A percentile compares a stretch with the other conserved stretches of the same genome.
phyloP scores from a whole-genome alignment of 2,329 filamentous ascomycete genomes.

The Trichoderma afroharzianum region DNA sequence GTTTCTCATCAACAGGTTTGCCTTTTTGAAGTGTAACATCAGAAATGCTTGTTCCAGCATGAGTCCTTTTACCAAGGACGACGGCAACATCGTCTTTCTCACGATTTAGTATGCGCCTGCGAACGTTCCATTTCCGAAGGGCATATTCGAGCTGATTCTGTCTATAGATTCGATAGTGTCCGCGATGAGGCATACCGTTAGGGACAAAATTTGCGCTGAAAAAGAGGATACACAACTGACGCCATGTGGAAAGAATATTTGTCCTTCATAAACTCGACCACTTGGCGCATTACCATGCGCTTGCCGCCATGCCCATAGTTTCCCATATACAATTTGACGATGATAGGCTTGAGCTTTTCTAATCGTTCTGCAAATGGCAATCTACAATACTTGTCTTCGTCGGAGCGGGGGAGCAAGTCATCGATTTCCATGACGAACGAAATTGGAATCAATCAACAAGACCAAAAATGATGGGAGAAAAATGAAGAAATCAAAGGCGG shows the following conservation, averaged over 20 bases:
- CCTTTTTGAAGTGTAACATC: neutral
- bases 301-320: neutral
- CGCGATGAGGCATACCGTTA: too few species aligned
- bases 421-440: neutral
- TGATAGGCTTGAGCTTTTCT: neutral
- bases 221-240: neutral
- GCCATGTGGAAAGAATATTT: neutral
- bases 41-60: neutral
- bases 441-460: neutral
- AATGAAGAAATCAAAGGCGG: too few species aligned
- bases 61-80: neutral
- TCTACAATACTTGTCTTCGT: neutral
- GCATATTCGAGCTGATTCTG: neutral
- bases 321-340: neutral
- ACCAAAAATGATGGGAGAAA: neutral
- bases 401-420: neutral
- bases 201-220: neutral
- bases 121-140: neutral
- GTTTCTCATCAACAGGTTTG: neutral
- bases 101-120: neutral
- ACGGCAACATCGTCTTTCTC: neutral
- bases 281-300: neutral
- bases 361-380: neutral
- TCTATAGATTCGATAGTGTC: neutral
- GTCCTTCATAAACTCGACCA: neutral